Conservation (phyloP, 176 grass and related monocot genomes). For the Oryza nivara region DNA sequence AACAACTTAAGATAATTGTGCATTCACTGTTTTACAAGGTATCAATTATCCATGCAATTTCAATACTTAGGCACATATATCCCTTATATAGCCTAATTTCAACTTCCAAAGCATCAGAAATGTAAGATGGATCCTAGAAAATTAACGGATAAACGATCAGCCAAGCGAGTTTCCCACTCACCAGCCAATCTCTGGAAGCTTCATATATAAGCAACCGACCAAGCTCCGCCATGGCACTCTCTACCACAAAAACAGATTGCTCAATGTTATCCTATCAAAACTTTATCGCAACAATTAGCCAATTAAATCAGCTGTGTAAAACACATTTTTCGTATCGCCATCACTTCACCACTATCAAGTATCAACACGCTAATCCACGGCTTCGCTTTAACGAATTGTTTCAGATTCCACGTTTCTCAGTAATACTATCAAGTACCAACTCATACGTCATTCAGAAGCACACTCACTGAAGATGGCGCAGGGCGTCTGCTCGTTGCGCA, state of each 20-base stretch:
- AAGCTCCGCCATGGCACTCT: conserved; percentile 93
- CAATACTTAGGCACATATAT: background rate
- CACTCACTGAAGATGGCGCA: conserved; percentile 91
- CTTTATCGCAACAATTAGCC: background rate
- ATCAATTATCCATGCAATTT: conserved; percentile 17
- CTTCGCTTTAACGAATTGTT: background rate
- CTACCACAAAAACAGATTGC: conserved; percentile 49
- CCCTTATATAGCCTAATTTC: conserved; percentile 13
- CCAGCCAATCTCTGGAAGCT: conserved; percentile 95
- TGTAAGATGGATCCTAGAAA: background rate
- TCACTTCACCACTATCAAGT: background rate
- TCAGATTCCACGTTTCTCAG: background rate
- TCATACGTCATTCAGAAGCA: background rate
- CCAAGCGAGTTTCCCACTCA: conserved; percentile 54
- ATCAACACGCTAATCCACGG: background rate
- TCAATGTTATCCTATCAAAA: background rate
- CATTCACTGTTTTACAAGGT: background rate
- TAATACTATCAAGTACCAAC: background rate
- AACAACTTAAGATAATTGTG: background rate
- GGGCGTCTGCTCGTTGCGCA: conserved; percentile 96
- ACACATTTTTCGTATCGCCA: background rate
- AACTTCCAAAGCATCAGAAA: background rate
- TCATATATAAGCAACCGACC: conserved; percentile 94
- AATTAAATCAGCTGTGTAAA: background rate
- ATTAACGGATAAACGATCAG: background rate